These are phyloP conservation scores for Peltaster fructicola DNA, from an alignment of 2,329 filamentous ascomycete genomes.

Conservation along the genomic window DNA sequence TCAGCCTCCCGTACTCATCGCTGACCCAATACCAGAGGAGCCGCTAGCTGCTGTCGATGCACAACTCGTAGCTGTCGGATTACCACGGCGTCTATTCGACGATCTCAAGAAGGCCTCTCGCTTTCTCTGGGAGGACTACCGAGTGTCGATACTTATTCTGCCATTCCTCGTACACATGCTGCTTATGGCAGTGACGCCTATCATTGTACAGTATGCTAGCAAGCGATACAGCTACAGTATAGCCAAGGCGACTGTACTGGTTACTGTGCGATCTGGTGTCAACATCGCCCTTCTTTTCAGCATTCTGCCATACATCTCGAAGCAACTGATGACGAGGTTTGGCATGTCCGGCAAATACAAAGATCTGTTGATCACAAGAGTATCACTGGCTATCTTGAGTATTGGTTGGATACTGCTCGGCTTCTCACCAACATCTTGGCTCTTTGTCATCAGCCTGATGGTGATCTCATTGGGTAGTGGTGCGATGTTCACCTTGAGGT, in stretches of 20 bases:
- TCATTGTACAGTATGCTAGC: constrained; percentile 36
- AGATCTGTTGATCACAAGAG: constrained; percentile 17
- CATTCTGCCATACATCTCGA: constrained; percentile 15
- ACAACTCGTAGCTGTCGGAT: too few species aligned
- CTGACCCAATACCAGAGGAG: neutral
- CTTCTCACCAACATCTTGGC: constrained; percentile 13
- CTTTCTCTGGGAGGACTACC: constrained; percentile 16
- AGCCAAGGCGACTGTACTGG: constrained; percentile 16
- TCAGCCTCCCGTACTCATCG: neutral
- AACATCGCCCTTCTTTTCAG: constrained; percentile 16
- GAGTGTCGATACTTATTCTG: constrained; percentile 15
- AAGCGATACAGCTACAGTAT: constrained; percentile 33
- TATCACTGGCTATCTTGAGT: constrained; percentile 11
- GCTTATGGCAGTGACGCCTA: constrained; percentile 10
- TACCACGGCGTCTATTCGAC: neutral
- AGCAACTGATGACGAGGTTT: constrained; percentile 8
- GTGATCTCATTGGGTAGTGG: constrained; percentile 31
- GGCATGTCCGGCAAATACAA: constrained; percentile 10
- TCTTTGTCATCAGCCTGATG: constrained; percentile 23
- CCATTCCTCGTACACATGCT: constrained; percentile 16
- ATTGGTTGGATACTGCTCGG: constrained; percentile 16
- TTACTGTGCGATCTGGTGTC: constrained; percentile 15
- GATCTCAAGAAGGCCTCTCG: constrained; percentile 8
- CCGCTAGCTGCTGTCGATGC: too few species aligned
- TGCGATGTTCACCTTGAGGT: constrained; percentile 27